Conservation (phyloP, 2,329 filamentous ascomycete species). For the Dryadomyces quercus-mongolicae region DNA sequence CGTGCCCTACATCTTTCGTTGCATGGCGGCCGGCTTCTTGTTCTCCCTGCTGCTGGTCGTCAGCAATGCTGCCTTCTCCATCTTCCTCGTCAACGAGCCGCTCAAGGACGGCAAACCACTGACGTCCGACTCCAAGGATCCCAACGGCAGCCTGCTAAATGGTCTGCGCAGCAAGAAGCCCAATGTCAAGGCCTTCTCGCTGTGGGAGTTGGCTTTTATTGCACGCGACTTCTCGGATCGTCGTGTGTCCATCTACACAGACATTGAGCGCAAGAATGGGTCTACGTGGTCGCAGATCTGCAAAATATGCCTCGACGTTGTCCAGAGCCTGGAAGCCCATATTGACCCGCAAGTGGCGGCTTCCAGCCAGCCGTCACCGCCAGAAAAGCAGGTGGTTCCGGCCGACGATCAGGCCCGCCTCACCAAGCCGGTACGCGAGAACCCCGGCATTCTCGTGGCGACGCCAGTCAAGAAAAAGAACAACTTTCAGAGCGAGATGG, state of each 20-base stretch:
- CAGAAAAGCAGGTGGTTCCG: conserved; percentile 5
- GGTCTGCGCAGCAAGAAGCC: conserved; percentile 77
- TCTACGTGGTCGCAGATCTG: conserved; percentile 74
- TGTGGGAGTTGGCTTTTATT: conserved; percentile 83
- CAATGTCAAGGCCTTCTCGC: conserved; percentile 67
- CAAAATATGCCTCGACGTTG: conserved; percentile 52
- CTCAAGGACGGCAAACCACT: conserved; percentile 76
- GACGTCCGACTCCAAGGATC: conserved; percentile 75
- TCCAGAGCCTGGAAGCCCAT: conserved; percentile 55
- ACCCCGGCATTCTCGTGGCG: conserved; percentile 29
- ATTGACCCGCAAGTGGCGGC: conserved; percentile 35
- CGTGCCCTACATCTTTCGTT: conserved; percentile 42
- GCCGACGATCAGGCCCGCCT: conserved; percentile 18
- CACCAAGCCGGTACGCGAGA: conserved; percentile 29
- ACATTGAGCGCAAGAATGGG: conserved; percentile 72
- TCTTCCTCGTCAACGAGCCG: conserved; percentile 70
- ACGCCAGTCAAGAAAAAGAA: conserved; percentile 22
- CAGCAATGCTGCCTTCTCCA: conserved; percentile 64
- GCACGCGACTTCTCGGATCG: conserved; percentile 62
- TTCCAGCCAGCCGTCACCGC: conserved; percentile 6
- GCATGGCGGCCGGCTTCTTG: conserved; percentile 49
- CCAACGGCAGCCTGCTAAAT: conserved; percentile 78
- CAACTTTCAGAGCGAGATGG: conserved; percentile 28
- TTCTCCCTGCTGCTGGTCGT: conserved; percentile 65
- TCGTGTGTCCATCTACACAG: conserved; percentile 70